phyloP scores from a whole-genome alignment of 2,329 filamentous ascomycete species.

The Fusarium abutilonis region DNA sequence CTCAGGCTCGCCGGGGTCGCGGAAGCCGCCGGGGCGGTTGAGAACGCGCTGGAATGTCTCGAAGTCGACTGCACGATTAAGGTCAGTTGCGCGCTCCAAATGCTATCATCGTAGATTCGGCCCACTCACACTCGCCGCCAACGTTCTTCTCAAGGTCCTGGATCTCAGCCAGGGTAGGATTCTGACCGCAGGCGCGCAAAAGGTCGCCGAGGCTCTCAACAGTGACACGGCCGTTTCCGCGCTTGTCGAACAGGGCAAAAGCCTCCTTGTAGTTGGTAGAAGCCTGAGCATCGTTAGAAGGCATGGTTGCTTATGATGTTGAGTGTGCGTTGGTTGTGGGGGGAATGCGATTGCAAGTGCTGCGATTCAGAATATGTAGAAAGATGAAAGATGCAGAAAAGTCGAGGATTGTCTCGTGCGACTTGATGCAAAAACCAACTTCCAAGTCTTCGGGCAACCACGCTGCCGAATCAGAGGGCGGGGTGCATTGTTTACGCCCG shows the following conservation, averaged over 20 bases:
- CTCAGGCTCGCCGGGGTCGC: conserved; percentile 95
- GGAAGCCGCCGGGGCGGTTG: conserved; percentile 97
- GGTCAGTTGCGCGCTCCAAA: conserved; percentile 7
- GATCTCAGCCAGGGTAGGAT: conserved; percentile 94
- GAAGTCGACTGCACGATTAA: conserved; percentile 79
- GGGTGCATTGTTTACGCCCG: conserved; percentile 50
- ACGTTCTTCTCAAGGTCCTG: conserved; percentile 89
- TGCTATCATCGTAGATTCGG: not conserved
- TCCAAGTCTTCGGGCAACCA: conserved; percentile 31
- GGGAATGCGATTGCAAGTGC: conserved; percentile 27
- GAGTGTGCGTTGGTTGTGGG: conserved; percentile 9
- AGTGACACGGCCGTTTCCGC: conserved; percentile 90
- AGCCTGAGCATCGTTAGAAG: conserved; percentile 69
- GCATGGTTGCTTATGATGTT: conserved; percentile 50
- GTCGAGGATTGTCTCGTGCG: conserved; percentile 25
- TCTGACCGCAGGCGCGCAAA: conserved; percentile 95
- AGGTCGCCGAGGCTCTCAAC: conserved; percentile 91
- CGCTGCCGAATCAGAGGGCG: conserved; percentile 51
- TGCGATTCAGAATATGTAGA: conserved; percentile 25
- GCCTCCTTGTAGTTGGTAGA: conserved; percentile 99
- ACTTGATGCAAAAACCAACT: conserved; percentile 43
- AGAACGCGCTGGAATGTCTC: conserved; percentile 96
- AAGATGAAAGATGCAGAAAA: conserved; percentile 23
- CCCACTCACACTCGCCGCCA: conserved; percentile 85
- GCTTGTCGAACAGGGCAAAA: conserved; percentile 99